Base-by-base conservation (phyloP, 306 rosid species). In the Luffa aegyptiaca region DNA sequence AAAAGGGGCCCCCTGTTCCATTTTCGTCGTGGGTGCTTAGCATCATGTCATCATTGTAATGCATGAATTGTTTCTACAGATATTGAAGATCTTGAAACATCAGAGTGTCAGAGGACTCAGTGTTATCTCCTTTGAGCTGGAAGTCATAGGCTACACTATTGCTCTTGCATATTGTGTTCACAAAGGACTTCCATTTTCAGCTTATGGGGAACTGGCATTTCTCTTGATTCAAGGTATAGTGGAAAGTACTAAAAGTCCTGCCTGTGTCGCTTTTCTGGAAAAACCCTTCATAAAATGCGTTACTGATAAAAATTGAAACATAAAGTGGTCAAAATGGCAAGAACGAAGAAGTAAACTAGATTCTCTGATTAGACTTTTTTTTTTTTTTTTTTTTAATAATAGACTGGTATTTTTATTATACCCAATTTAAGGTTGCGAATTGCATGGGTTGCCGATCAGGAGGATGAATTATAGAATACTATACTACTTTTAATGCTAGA, bases 171-270 rank as follows among this genome's bases (percentile, higher is more conserved):
- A 92, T 79, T 94, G 97, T 88, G 93, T 94, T 73, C 88, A 91
- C 91, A 89, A 91, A 66, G 95, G 97, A 20, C 98, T 94, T 84
- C 90, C 98, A 0, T 94, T 94, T 83, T 94, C 98, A 2, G 98
- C 98, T 56, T 94, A 88, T 59, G 98, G 98, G 76, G 98, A 94
- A 78, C 69, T 94, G 63, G 87, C 90, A 58, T 94, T 94, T 85
- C 97, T 94, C 79, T 86, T 91, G 87, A 81, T 90, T 76, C 98
- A 94, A 90, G 97, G 98, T 92, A 83, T 57, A 64, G 68, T 79
- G 14, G 3, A 3, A 16, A 41, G 61, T 84, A 76, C 76, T 71
- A 10, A 20, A 69, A 21, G 11, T 71, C 6, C 44, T 31, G 57
- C 18, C 39, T 12, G 41, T 13, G 37, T 6, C 57, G 10, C 26